phyloP scores from a whole-genome alignment of 2,329 filamentous ascomycete species.

The Mollisia scopiformis region DNA sequence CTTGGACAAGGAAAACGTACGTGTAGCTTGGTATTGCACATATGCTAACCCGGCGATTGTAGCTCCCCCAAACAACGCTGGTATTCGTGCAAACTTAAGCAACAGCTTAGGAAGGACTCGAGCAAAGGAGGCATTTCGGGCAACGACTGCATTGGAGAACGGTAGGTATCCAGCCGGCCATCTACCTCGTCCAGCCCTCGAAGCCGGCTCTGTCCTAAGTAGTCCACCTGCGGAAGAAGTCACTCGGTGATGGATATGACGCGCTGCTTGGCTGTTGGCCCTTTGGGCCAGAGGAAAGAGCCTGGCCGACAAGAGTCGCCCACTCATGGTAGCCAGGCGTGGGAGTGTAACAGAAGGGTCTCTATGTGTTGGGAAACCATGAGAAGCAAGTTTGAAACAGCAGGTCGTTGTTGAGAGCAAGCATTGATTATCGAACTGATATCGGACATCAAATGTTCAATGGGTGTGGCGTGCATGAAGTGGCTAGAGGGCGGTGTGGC shows the following conservation, averaged over 20 bases:
- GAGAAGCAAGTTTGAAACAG: conserved; percentile 10
- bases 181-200: conserved; percentile 62
- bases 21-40: conserved; percentile 92
- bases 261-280: conserved; percentile 55
- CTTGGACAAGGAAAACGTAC: conserved; percentile 50
- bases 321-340: conserved; percentile 36
- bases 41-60: conserved; percentile 88
- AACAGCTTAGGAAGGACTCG: conserved; percentile 81
- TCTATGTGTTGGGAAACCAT: conserved; percentile 25
- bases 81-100: conserved; percentile 85
- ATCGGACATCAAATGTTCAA: not conserved
- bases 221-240: conserved; percentile 69
- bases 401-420: conserved; percentile 7
- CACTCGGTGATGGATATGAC: conserved; percentile 62
- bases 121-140: conserved; percentile 66
- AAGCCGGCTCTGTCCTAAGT: conserved; percentile 65
- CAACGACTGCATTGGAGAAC: conserved; percentile 77
- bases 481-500: conserved; percentile 19
- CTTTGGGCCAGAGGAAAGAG: conserved; percentile 69
- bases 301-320: conserved; percentile 72
- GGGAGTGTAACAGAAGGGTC: conserved; percentile 15
- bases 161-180: conserved; percentile 79
- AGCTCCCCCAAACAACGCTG: conserved; percentile 88
- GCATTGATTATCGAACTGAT: conserved; percentile 6
- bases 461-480: conserved; percentile 23